Conservation (phyloP, 208 protist genomes). For the Trypanosoma avium region DNA sequence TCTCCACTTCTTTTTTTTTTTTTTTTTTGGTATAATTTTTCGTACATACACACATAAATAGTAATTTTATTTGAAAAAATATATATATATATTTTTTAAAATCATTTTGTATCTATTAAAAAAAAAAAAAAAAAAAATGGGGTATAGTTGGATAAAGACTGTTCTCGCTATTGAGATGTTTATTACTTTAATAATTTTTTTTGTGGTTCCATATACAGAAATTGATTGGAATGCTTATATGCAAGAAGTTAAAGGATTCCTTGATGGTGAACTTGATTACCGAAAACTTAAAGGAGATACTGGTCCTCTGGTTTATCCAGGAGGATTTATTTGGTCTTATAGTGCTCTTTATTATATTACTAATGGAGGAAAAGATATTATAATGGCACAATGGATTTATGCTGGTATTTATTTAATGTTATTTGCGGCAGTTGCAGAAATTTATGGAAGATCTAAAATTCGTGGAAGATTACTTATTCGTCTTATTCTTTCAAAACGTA, state of each 20-base stretch:
- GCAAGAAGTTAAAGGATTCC: constrained; percentile 76
- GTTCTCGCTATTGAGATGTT: constrained; percentile 18
- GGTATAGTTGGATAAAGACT: constrained; percentile 10
- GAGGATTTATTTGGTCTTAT: constrained; percentile 89
- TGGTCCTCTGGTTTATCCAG: constrained; percentile 90
- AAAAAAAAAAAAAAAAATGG: constrained; percentile 3
- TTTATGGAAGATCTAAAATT: constrained; percentile 43
- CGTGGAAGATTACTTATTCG: constrained; percentile 39
- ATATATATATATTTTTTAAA: too few species aligned
- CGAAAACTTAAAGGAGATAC: constrained; percentile 67
- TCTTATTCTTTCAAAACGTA: constrained; percentile 67
- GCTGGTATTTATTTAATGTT: constrained; percentile 63
- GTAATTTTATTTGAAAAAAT: too few species aligned
- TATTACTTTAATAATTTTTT: constrained; percentile 29
- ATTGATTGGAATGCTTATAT: constrained; percentile 94
- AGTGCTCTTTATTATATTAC: constrained; percentile 79
- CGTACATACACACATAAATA: too few species aligned
- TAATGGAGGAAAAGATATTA: constrained; percentile 56
- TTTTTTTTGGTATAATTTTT: too few species aligned
- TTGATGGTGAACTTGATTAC: constrained; percentile 82
- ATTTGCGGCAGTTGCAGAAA: constrained; percentile 39
- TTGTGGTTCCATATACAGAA: constrained; percentile 72
- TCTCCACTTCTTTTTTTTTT: constrained; percentile 5
- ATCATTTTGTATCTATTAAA: too few species aligned
- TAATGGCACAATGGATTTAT: constrained; percentile 76